Base-by-base conservation (phyloP, 1,139 yeast species). In the Kurtzmaniella natalensis region DNA sequence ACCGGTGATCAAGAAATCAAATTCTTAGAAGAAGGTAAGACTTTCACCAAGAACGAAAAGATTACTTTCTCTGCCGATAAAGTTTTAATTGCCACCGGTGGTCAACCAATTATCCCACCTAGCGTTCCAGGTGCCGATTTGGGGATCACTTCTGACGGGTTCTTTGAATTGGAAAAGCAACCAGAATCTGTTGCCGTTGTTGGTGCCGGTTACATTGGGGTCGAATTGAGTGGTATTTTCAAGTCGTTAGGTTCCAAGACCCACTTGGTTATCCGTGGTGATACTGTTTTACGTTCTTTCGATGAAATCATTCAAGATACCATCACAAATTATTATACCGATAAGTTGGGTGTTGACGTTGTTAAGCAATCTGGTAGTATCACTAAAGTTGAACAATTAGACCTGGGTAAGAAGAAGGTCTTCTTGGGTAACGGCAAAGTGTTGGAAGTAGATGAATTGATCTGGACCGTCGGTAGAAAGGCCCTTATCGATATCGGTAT, bases 171-270 rank as follows among this genome's bases (percentile, higher is more conserved):
- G 46, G 79, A 72, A 40, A 55, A 66, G 31, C 97, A 89, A 62
- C 98, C 98, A 32, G 81, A 86, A 60, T 72, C 79, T 34, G 98
- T 92, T 19, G 97, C 95, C 2, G 72, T 94, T 43, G 95, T 92
- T 11, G 99, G 99, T 47, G 96, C 96, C 25, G 99, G 99, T 31
- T 92, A 92, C 65, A 92, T 92, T 57, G 97, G 96, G 37, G 84
- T 88, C 31, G 99, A 92, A 63, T 74, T 92, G 37, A 84, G 96
- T 4, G 98, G 98, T 43, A 87, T 92, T 30, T 92, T 92, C 76
- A 72, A 82, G 44, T 87, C 88, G 21, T 71, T 92, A 41, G 95
- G 95, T 10, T 58, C 89, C n/a, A 87, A 92, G 47, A 82, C 95
- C 32, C 89, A 85, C 55, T 60, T 92, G 58, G 76, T 89, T 41